Evolutionary conservation across 2,329 filamentous ascomycete species (phyloP), one percentile per base, ranked within the genome.

Genomic region (Chaetomium globosum): DNA sequence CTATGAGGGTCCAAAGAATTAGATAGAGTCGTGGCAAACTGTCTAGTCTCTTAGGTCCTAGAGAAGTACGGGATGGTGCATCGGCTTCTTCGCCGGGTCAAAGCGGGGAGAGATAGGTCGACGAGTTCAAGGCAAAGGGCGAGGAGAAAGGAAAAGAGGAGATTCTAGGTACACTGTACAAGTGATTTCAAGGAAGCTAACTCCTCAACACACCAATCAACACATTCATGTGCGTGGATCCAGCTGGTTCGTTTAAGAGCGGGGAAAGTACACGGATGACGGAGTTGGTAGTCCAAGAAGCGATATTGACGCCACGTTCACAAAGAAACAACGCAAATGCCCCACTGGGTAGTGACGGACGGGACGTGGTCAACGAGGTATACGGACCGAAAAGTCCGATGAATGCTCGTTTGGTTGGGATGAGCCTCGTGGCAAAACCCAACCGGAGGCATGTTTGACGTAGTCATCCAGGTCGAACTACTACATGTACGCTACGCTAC

Each of bases 1-100:
- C 46, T 64, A 60, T 23, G 67, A 69, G 49, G 67, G 67, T 0
- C n/a, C 30, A 13, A 63, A 68, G 13, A 33, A 52, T 8, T 60
- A 59, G 53, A 58, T 13, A 53, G 53, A 1, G 30, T 53, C 13
- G 53, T 54, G 31, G 30, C 51, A 26, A 62, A 63, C 39, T 66
- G 64, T 46, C 60, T 28, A 1, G 60, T 66, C 4, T 66, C 56
- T 16, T 51, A 48, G 12, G 28, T 63, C 26, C 56, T 52, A 4
- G 36, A 60, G 13, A 60, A 63, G 28, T 30, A 66, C n/a, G 60
- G 64, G 43, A 43, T 63, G 16, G 56, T 52, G 7, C 57, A 60
- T 26, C 56, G 26, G 26, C 4, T 61, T 16, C 2, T 57, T 10
- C 43, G 49, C 1, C n/a, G 56, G 16, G 56, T 19, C 4, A 31